A percentile compares a stretch with the other conserved stretches of the same genome.
Evolutionary conservation across 2,329 filamentous ascomycete genomes (phyloP).

Genomic region (Dothiorella sarmentorum): DNA sequence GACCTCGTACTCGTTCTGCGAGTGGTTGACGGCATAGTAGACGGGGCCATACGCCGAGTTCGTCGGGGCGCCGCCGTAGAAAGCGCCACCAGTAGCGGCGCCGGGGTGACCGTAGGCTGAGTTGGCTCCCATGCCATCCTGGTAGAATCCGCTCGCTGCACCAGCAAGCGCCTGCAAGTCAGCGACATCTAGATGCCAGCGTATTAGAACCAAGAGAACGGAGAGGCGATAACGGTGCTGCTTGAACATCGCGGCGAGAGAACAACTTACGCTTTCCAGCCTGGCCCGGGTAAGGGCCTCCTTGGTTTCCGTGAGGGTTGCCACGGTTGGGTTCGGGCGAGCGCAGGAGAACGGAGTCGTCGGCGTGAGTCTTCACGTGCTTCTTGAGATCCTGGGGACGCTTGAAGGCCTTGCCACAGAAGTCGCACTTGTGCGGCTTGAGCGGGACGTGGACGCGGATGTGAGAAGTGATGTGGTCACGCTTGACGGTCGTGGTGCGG

Average conservation of each 20-base stretch:
- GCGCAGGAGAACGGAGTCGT: slow-evolving; percentile 76
- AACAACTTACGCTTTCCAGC: slow-evolving; percentile 39
- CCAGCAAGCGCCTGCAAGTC: slow-evolving; percentile 49
- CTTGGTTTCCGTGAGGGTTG: slow-evolving; percentile 34
- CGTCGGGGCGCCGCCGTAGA: slow-evolving; percentile 54
- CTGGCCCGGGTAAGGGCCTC: slow-evolving; percentile 32
- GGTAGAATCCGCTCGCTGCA: slow-evolving; percentile 50
- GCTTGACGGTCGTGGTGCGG: slow-evolving; percentile 94
- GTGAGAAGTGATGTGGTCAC: slow-evolving; percentile 98
- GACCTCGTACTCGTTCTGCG: slow-evolving; percentile 66
- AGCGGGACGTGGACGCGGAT: slow-evolving; percentile 98
- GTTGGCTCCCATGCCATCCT: slow-evolving; percentile 38
- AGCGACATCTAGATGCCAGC: slow-evolving; percentile 41
- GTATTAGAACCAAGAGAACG: slow-evolving; percentile 34
- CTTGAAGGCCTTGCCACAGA: slow-evolving; percentile 99
- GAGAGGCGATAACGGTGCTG: slow-evolving; percentile 4
- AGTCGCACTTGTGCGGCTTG: slow-evolving; percentile 98
- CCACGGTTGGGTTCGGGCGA: slow-evolving; percentile 59
- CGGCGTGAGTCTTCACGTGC: slow-evolving; percentile 97
- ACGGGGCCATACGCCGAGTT: slow-evolving; percentile 62
- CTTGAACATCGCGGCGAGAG: not conserved
- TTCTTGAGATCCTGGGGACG: slow-evolving; percentile 98
- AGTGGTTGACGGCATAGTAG: slow-evolving; percentile 70
- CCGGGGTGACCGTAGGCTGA: slow-evolving; percentile 49
- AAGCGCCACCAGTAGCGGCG: slow-evolving; percentile 45